A percentile compares a stretch with the other conserved stretches of the same genome.
Evolutionary conservation across 78 protist genomes (phyloP).

Genomic region (Dictyostelium intermedium): DNA sequence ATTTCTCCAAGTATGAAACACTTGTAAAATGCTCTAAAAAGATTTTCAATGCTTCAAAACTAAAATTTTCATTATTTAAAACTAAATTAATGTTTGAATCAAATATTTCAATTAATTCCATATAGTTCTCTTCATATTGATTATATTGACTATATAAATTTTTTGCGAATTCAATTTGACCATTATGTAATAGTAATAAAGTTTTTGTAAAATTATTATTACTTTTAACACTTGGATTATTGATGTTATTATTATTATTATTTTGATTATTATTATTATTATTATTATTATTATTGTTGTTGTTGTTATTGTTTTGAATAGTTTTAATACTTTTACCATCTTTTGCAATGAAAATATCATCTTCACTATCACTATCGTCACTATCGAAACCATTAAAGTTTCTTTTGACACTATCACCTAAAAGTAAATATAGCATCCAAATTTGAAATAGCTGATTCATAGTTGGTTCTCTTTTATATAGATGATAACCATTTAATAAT

Average conservation of each 20-base stretch:
- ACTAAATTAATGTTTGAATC: background rate
- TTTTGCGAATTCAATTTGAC: background rate
- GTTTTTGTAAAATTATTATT: too few relatives aligned
- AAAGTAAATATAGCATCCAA: background rate
- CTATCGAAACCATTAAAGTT: too few relatives aligned
- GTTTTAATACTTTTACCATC: too few relatives aligned
- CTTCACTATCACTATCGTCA: too few relatives aligned
- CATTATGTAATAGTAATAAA: background rate
- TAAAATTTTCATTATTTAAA: too few relatives aligned
- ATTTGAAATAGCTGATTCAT: background rate
- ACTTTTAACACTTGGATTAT: too few relatives aligned
- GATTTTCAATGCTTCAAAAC: background rate
- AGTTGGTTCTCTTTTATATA: background rate
- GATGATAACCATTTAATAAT: too few relatives aligned
- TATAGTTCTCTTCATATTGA: background rate
- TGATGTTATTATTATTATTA: too few relatives aligned
- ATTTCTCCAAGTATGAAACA: background rate
- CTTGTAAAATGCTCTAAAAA: background rate
- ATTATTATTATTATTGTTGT: too few relatives aligned
- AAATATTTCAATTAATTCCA: background rate
- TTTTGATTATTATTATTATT: too few relatives aligned
- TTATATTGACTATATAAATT: background rate
- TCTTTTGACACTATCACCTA: background rate
- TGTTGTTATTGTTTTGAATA: too few relatives aligned
- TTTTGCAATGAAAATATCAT: too few relatives aligned